Base-by-base conservation (phyloP, 1,284 basidiomycete species). In the Leccinum cinnamomeum region DNA sequence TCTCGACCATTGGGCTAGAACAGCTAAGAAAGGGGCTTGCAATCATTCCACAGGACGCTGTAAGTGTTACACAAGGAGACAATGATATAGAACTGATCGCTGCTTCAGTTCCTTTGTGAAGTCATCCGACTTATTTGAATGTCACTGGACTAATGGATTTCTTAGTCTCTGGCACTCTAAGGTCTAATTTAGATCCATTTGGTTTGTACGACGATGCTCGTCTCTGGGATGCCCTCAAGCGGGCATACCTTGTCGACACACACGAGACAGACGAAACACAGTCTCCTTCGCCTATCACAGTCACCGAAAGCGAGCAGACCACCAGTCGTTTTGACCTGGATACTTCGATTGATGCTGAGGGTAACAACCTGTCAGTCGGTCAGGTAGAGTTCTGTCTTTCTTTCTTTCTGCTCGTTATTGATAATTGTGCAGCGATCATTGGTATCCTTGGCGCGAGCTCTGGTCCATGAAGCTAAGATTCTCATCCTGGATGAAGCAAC, bases 31-130 rank as follows among this genome's bases (percentile, higher is more conserved):
- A 76, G 60, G 81, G 81, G 25, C 81, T 94, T n/a, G 82, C 94
- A 2, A 89, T 97, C 70, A 96, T 98, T 64, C 94, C 95, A 8
- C 95, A 97, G 75, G 95, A 97, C 67, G 86, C 89, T 57, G 90
- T 92, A 73, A 78, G 83, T 0, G 51, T 66, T 20, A 12, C 33
- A 28, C 56, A 57, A 8, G 37, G 41, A 44, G 14, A 30, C 30
- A 3, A 33, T 14, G 10, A 33, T n/a, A 7, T 2, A n/a, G 2
- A 2, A 46, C 53, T 67, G 46, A 68, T 20, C 33, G 23, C 25
- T 25, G 25, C 25, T 59, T 44, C 16, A 69, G 68, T 65, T 69
- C 33, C 65, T 71, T 57, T 75, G 68, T 70, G 60, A 41, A 53
- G 46, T 6, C 23, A 23, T 53, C 20, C 57, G 18, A 14, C 23